Base-by-base conservation (phyloP, 2,329 filamentous ascomycete genomes). In the Sarocladium strictum region DNA sequence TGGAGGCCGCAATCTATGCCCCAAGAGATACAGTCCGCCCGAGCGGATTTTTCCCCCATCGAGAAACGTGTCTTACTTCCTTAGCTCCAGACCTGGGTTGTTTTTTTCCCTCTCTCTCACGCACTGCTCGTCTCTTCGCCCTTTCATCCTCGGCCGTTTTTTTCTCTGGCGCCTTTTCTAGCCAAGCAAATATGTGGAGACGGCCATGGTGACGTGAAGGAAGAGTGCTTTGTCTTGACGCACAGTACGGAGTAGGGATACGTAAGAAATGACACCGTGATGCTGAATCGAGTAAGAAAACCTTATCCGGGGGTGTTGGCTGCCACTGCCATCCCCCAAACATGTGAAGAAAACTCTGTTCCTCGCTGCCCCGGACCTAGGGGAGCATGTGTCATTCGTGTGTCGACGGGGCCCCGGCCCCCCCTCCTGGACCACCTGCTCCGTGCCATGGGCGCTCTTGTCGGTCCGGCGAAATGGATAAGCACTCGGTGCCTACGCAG, bases 161-260 rank as follows among this genome's bases (percentile, higher is more conserved):
- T 54, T 54, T 54, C 53, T 54, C 53, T 54, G 53, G 53, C 40
- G 53, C 29, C 17, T 23, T 43, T 9, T 3, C 19, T 23, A 51
- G 47, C 17, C n/a, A 12, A 19, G 11, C 9, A 5, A 4, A 32
- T 19, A 17, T 49, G 43, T 49, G 43, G 43, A 32, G 43, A 49
- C 23, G 26, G 19, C 23, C 11, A 12, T 49, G 43, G 29, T 49
- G 43, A 49, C 43, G 43, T 49, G 23, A 32, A 32, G 43, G 19
- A 41, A n/a, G 47, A 15, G 3, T 15, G 9, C 32, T 33, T 15
- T 33, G 9, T 33, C 9, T 9, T 33, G 9, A 33, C 9, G 24
- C 21, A 15, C n/a, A 19, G 43, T 21, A 15, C n/a, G n/a, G n/a
- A n/a, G n/a, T n/a, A n/a, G n/a, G n/a, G 11, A 52, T 52, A 52